Evolutionary conservation across 2,329 filamentous ascomycete genomes (phyloP).

Genomic region (Botrytis paeoniae): DNA sequence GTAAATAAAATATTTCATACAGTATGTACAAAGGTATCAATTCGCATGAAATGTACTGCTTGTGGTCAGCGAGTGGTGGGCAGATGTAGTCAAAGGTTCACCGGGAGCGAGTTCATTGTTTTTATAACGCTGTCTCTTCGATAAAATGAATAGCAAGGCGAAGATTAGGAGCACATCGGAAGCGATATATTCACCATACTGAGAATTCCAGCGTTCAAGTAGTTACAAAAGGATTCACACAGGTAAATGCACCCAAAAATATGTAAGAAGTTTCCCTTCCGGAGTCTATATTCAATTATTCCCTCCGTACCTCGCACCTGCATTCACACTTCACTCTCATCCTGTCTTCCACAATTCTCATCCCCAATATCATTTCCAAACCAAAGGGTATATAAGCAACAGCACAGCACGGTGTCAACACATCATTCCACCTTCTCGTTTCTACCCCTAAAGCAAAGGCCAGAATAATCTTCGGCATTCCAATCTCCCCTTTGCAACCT

Average conservation of each 20-base stretch:
- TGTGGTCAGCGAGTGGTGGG: background rate
- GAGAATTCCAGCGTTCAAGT: background rate
- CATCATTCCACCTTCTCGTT: background rate
- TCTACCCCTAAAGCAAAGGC: background rate
- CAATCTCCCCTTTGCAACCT: background rate
- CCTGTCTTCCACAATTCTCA: background rate
- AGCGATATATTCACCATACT: background rate
- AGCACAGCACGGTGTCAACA: background rate
- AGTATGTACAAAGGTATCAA: background rate
- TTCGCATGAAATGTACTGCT: background rate
- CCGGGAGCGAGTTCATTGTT: background rate
- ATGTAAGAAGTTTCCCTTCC: slow-evolving; percentile 5
- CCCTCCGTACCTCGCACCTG: background rate
- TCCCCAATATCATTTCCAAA: slow-evolving; percentile 2
- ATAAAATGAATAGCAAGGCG: background rate
- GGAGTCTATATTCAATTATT: slow-evolving; percentile 21
- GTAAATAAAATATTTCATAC: too few relatives aligned
- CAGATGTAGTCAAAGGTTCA: background rate
- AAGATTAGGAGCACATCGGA: background rate
- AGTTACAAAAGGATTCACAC: background rate
- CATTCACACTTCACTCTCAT: background rate
- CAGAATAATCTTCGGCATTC: background rate
- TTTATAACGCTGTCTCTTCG: background rate
- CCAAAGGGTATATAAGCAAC: slow-evolving; percentile 21
- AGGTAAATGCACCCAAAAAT: background rate